Evolutionary conservation across 106 monocot genomes (phyloP), one percentile per base, ranked within the genome.

Genomic region (Vanilla planifolia): DNA sequence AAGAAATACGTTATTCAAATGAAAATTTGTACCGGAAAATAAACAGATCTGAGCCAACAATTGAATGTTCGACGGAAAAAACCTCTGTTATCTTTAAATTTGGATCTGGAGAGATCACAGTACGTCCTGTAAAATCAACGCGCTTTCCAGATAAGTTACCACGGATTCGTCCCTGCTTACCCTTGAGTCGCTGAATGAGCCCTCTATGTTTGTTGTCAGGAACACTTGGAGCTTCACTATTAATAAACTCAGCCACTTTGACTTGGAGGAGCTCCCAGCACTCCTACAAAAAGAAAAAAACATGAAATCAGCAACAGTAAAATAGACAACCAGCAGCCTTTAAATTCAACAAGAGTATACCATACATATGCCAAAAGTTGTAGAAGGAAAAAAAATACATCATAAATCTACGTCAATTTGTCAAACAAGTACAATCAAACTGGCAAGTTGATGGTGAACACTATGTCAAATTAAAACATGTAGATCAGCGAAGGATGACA

Each of bases 51-150:
- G 21, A 41, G 19, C 30, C 34, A 13, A 26, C 33, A 17, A 28
- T 13, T 22, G 13, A 29, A 10, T 21, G 4, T 15, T 52, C 1
- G 1, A 47, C 0, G 58, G 3, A 25, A 51, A 20, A 30, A 52
- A 94, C 98, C 98, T 92, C 98, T 43, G 98, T 85, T 19, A 98
- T 98, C 88, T 85, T 98, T 40, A 98, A 75, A 78, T 98, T 98
- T 43, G 98, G 98, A 74, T 98, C 98, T 55, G 98, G 98, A 66
- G 98, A 98, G 72, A 98, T 98, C 10, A 98, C 98, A 62, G 98
- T 98, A 40, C 98, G 68, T 70, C 92, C 98, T 55, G 98, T 98
- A 74, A 74, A 98, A 50, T 98, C 82, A 71, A 81, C 81, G 77
- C 98, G 87, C 56, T 98, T 98, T 45, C 98, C 98, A 10, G 84